Base-by-base conservation (phyloP, 495 filamentous ascomycete species). In the Penicillium silybi region DNA sequence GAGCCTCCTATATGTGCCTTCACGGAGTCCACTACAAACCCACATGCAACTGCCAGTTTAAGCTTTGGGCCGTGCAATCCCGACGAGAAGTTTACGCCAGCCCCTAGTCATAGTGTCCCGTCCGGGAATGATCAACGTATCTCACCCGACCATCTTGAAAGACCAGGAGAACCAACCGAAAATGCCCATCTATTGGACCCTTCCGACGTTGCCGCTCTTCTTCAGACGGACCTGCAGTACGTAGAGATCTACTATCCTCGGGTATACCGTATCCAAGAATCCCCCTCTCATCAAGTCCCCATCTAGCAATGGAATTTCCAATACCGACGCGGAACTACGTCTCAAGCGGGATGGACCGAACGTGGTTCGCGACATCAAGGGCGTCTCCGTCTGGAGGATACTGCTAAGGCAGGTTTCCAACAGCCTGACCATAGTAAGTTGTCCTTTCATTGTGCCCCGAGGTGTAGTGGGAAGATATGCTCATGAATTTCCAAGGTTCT, bases 331-430 rank as follows among this genome's bases (percentile, higher is more conserved):
- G 29, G 66, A 72, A 45, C 38, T 66, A 49, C 76, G 85, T 25
- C 66, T 84, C 20, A 64, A 75, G 48, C 66, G 77, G 46, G 75
- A 80, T 66, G 85, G 85, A 10, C 71, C 66, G 17, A 89, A 88
- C 67, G 76, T 79, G 45, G 64, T 89, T 25, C 77, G 73, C 27
- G 76, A 82, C 35, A 75, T 73, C 50, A 71, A 70, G 59, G 75
- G 81, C 46, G 73, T 87, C 52, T 75, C 78, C 52, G 59, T 73
- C 41, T 73, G 64, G 48, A 78, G 76, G 63, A 86, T 86, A 65
- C 64, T 86, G 23, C 50, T 85, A 55, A 70, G 78, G 8, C 81
- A 85, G 59, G 70, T 85, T 20, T 80, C 85, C 53, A 85, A 87
- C 60, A 85, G 84, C 22, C 74, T 88, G 71, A 81, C 81, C 39